These are phyloP conservation scores for Hanseniaspora jakobsenii DNA, from an alignment of 805 yeast genomes.

Conservation along the genomic window DNA sequence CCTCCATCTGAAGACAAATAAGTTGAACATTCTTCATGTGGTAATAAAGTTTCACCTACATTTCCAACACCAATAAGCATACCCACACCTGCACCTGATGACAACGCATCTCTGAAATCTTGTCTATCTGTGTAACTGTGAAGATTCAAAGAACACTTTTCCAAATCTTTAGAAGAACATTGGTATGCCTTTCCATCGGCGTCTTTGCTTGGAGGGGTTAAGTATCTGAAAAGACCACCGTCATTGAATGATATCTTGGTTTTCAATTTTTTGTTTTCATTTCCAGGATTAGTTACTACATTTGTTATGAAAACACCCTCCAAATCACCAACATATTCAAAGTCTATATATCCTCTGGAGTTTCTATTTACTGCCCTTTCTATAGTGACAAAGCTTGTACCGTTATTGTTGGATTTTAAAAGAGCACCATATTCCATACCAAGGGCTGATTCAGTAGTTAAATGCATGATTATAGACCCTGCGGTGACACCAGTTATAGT, in stretches of 20 bases:
- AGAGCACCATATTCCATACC: slow-evolving; percentile 62
- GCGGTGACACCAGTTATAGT: slow-evolving; percentile 67
- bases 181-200: slow-evolving; percentile 43
- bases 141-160: slow-evolving; percentile 65
- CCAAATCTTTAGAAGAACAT: slow-evolving; percentile 42
- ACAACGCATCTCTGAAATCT: slow-evolving; percentile 72
- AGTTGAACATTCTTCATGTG: slow-evolving; percentile 47
- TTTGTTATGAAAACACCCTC: slow-evolving; percentile 79
- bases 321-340: slow-evolving; percentile 65
- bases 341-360: slow-evolving; percentile 66
- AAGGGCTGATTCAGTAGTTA: slow-evolving; percentile 46
- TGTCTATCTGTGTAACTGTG: slow-evolving; percentile 84
- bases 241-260: slow-evolving; percentile 77
- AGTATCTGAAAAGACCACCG: slow-evolving; percentile 73
- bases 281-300: slow-evolving; percentile 43
- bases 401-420: slow-evolving; percentile 81
- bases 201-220: slow-evolving; percentile 59
- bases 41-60: slow-evolving; percentile 53
- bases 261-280: slow-evolving; percentile 46
- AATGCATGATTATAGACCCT: slow-evolving; percentile 67
- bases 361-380: slow-evolving; percentile 66
- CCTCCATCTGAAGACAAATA: slow-evolving; percentile 88
- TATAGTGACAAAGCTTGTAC: slow-evolving; percentile 68
- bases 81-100: slow-evolving; percentile 84
- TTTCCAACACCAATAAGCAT: slow-evolving; percentile 86